phyloP scores from a whole-genome alignment of 1,139 yeast genomes.

The Lodderomyces pseudojiufengensis region DNA sequence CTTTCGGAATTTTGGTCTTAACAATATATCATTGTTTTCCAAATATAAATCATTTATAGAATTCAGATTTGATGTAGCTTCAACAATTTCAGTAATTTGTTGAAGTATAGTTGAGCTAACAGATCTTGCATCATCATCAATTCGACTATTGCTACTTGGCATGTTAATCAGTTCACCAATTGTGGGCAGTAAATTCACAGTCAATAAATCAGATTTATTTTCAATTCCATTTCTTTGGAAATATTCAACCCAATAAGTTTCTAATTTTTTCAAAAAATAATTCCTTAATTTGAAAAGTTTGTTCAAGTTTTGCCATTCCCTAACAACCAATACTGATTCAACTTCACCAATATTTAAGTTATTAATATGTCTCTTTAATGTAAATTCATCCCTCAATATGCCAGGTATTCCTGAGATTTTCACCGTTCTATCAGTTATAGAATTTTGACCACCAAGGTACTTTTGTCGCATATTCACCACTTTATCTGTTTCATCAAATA shows the following conservation, averaged over 20 bases:
- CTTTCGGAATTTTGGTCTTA: slow-evolving; percentile 49
- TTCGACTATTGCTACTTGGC: slow-evolving; percentile 6
- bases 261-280: slow-evolving; percentile 52
- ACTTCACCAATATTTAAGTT: slow-evolving; percentile 77
- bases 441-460: slow-evolving; percentile 41
- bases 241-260: slow-evolving; percentile 75
- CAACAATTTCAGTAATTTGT: slow-evolving; percentile 17
- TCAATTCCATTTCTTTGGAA: slow-evolving; percentile 40
- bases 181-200: slow-evolving; percentile 21
- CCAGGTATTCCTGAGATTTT: slow-evolving; percentile 60
- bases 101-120: slow-evolving; percentile 15
- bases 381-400: slow-evolving; percentile 64
- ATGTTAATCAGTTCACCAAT: slow-evolving; percentile 24
- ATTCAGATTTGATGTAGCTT: slow-evolving; percentile 2
- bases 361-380: slow-evolving; percentile 70
- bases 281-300: slow-evolving; percentile 58
- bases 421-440: slow-evolving; percentile 46
- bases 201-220: slow-evolving; percentile 27
- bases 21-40: slow-evolving; percentile 22
- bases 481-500: slow-evolving; percentile 34
- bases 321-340: slow-evolving; percentile 68
- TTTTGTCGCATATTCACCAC: slow-evolving; percentile 40
- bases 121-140: slow-evolving; percentile 2
- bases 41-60: slow-evolving; percentile 13
- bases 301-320: slow-evolving; percentile 80